Base-by-base conservation (phyloP, 139 green algal genomes). In the Chlorokybus atmophyticus region DNA sequence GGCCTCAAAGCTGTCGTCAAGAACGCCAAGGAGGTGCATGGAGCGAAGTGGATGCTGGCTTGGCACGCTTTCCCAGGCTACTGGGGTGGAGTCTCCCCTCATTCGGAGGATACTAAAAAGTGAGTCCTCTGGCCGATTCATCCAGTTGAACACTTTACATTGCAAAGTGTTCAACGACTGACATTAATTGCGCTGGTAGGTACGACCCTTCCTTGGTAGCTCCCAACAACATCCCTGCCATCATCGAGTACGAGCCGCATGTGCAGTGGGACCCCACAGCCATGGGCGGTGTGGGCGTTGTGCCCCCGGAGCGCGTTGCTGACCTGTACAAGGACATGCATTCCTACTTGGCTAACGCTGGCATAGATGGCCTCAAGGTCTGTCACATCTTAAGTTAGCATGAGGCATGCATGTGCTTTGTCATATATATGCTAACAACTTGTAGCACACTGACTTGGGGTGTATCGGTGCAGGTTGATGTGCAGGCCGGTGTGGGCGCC, bases 31-130 rank as follows among this genome's bases (percentile, higher is more conserved):
- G 42, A 19, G 17, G 25, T 29, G 38, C 29, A 49, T 17, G 57
- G 42, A 8, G 57, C 55, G 1, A 1, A 64, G 25, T 31, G 44
- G 50, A 55, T 95, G n/a, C 88, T 88, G 77, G 87, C 79, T 69
- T 95, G 87, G 87, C 87, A 95, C 60, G 83, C 78, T 21, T 74
- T 95, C 71, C 76, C 82, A 1, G 87, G 80, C 14, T 95, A 95
- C 70, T 95, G 87, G 85, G 77, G 69, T n/a, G n/a, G n/a, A n/a
- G n/a, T n/a, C n/a, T n/a, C n/a, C n/a, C n/a, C n/a, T n/a, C n/a
- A n/a, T n/a, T n/a, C n/a, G n/a, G n/a, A n/a, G n/a, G n/a, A n/a
- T n/a, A n/a, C n/a, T n/a, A n/a, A n/a, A n/a, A n/a, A n/a, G n/a
- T n/a, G n/a, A n/a, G n/a, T n/a, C n/a, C n/a, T n/a, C n/a, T n/a